These are phyloP conservation scores for Pulicaria dysenterica DNA, from an alignment of 129 eudicot species.

Conservation along the genomic window DNA sequence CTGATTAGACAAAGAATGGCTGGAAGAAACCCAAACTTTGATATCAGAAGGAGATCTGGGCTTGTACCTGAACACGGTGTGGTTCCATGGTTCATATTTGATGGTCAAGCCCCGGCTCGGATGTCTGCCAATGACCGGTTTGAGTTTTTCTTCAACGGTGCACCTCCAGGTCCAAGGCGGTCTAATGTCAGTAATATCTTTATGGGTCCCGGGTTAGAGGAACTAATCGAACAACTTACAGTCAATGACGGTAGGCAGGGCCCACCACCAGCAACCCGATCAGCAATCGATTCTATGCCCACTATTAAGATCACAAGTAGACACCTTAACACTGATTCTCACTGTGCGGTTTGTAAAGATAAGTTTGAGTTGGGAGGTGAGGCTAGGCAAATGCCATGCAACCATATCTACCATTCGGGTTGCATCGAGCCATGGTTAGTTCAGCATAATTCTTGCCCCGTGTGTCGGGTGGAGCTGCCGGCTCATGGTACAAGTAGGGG, in stretches of 20 bases:
- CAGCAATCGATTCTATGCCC: conserved; percentile 92
- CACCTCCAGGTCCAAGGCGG: conserved; percentile 51
- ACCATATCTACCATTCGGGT: conserved; percentile 83
- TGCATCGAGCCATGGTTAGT: conserved; percentile 95
- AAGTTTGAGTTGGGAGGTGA: conserved; percentile 78
- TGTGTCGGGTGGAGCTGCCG: conserved; percentile 86
- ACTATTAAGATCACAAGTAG: conserved; percentile 69
- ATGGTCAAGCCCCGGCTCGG: conserved; percentile 60
- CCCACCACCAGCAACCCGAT: conserved; percentile 89
- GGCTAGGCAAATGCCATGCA: conserved; percentile 89
- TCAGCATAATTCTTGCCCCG: conserved; percentile 94
- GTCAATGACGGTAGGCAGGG: conserved; percentile 61
- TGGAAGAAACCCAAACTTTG: conserved; percentile 61
- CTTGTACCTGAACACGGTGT: conserved; percentile 46
- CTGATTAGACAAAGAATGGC: conserved; percentile 71
- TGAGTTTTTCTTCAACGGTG: conserved; percentile 57
- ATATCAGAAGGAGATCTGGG: conserved; percentile 52
- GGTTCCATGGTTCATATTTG: conserved; percentile 69
- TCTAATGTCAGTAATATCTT: conserved; percentile 56
- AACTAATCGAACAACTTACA: conserved; percentile 70
- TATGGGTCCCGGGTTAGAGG: conserved; percentile 70
- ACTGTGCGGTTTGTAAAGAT: conserved; percentile 93
- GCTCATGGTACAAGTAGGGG: conserved; percentile 50
- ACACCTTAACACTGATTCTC: conserved; percentile 81
- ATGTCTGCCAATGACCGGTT: conserved; percentile 54